Conservation (phyloP, 1,284 basidiomycete genomes). For the Mycosarcoma mackinlayi region DNA sequence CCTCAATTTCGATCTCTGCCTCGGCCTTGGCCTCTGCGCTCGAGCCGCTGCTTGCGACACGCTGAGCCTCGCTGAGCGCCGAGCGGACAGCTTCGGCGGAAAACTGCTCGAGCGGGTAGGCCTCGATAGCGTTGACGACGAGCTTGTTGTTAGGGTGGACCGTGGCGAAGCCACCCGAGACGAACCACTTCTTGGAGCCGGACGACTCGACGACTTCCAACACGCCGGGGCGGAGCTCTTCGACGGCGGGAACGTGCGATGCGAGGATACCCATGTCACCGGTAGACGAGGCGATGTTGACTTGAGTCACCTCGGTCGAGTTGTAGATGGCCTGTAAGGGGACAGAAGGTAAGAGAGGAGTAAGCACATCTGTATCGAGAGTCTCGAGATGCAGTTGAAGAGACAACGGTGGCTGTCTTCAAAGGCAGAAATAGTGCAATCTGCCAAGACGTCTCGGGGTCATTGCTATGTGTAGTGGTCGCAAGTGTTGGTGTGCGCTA, state of each 20-base stretch:
- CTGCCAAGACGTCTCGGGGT: too few species aligned
- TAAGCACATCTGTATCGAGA: neutral
- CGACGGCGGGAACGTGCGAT: conserved; percentile 66
- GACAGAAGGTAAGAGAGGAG: neutral
- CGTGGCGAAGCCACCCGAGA: conserved; percentile 95
- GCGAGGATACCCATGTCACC: conserved; percentile 68
- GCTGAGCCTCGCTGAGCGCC: conserved; percentile 89
- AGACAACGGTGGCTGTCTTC: too few species aligned
- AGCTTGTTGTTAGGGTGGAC: conserved; percentile 97
- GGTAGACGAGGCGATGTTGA: conserved; percentile 61
- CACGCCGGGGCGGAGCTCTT: conserved; percentile 66
- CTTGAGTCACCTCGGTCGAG: conserved; percentile 60
- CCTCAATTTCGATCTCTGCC: conserved; percentile 93
- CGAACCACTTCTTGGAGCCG: conserved; percentile 70
- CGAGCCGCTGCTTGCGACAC: conserved; percentile 82
- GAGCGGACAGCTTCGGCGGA: conserved; percentile 87
- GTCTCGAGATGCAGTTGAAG: neutral
- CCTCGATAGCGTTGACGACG: conserved; percentile 97
- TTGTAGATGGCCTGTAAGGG: conserved; percentile 57
- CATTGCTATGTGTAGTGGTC: too few species aligned
- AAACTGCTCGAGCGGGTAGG: conserved; percentile 90
- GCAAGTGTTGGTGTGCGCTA: neutral
- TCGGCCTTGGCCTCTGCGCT: conserved; percentile 93
- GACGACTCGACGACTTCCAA: conserved; percentile 66
- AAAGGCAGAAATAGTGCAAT: too few species aligned